Evolutionary conservation across 257 asterid species (phyloP).

Genomic region (Nicotiana sylvestris): DNA sequence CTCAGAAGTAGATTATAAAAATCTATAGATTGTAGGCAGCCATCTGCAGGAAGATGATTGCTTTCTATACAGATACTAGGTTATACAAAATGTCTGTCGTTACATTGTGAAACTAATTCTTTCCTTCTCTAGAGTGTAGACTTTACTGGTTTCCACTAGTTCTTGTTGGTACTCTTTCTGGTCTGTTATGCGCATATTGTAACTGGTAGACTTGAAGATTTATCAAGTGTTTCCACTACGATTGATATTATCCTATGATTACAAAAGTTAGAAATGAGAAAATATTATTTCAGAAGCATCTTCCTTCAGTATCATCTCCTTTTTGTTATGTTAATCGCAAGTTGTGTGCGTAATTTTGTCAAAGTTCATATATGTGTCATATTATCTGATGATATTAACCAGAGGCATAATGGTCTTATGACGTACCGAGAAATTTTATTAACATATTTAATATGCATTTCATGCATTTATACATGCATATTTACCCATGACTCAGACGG

Average conservation of each 20-base stretch:
- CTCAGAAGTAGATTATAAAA: not conserved
- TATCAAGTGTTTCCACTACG: not conserved
- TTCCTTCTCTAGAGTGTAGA: not conserved
- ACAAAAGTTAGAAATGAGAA: not conserved
- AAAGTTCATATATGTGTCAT: not conserved
- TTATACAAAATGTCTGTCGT: not conserved
- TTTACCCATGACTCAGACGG: too few species aligned
- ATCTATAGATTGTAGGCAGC: not conserved
- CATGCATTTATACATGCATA: too few species aligned
- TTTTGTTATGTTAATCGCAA: not conserved
- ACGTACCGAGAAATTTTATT: too few species aligned
- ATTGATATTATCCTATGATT: not conserved
- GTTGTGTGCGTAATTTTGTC: not conserved
- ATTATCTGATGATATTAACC: too few species aligned
- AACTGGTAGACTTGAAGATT: not conserved
- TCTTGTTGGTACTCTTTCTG: not conserved
- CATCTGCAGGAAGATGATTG: not conserved
- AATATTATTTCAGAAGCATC: not conserved
- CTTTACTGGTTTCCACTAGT: not conserved
- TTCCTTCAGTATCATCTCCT: not conserved
- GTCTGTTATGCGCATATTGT: conserved; percentile 3
- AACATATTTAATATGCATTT: too few species aligned
- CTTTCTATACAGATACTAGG: not conserved
- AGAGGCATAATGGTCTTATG: too few species aligned
- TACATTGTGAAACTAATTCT: not conserved